Percentiles rank a stretch among this genome's conserved stretches.
Evolutionary conservation across 2,329 filamentous ascomycete genomes (phyloP).

Genomic region (Ceratocystiopsis sp.): DNA sequence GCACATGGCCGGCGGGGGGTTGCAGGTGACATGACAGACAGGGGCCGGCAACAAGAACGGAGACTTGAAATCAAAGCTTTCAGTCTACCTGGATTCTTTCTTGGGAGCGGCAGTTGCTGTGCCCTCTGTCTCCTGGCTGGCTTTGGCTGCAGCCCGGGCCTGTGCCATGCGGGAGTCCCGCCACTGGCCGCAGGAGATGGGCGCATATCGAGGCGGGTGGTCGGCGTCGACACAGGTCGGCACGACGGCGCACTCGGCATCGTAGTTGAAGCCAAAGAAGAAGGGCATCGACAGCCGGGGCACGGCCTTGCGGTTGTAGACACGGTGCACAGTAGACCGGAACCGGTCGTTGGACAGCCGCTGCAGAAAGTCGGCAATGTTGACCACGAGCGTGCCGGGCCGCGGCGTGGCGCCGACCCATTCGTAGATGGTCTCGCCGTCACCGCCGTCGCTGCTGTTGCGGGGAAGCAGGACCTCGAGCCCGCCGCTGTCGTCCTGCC

Average conservation of each 20-base stretch:
- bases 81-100: too few relatives aligned
- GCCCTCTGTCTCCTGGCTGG: background rate
- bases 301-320: conserved; percentile 6
- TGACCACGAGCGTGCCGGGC: conserved; percentile 9
- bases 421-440: background rate
- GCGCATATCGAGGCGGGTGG: conserved; percentile 24
- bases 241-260: conserved; percentile 24
- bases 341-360: conserved; percentile 10
- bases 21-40: too few relatives aligned
- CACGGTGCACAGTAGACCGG: conserved; percentile 10
- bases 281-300: conserved; percentile 10
- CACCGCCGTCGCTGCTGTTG: conserved; percentile 5
- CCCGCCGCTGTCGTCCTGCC: conserved; percentile 25
- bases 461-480: conserved; percentile 22
- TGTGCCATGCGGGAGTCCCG: conserved; percentile 8
- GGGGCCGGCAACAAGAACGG: too few relatives aligned
- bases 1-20: too few relatives aligned
- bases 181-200: conserved; percentile 23
- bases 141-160: conserved; percentile 1
- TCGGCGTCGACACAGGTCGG: conserved; percentile 21
- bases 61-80: too few relatives aligned
- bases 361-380: conserved; percentile 11
- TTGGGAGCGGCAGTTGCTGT: too few relatives aligned
- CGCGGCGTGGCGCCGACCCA: conserved; percentile 6
- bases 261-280: conserved; percentile 24